Evolutionary conservation across 2,329 filamentous ascomycete genomes (phyloP).

Genomic region (Podosphaera xanthii): DNA sequence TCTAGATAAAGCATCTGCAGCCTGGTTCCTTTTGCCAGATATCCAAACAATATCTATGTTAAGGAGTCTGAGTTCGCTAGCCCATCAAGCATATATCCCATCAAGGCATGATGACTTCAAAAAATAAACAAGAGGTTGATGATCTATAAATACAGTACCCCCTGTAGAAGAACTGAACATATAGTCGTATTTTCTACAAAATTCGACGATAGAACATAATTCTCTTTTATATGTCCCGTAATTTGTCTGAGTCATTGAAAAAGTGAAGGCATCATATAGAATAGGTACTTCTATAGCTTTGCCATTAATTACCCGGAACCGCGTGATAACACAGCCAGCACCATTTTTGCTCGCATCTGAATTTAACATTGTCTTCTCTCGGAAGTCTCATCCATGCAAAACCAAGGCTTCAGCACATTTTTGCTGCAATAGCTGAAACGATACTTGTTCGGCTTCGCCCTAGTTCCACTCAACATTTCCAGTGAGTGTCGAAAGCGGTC

Average conservation of each 20-base stretch:
- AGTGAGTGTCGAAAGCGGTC: neutral
- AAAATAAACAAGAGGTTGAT: too few species aligned
- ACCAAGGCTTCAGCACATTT: neutral
- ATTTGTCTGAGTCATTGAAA: neutral
- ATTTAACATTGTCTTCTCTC: neutral
- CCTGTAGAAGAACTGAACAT: neutral
- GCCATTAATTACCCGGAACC: neutral
- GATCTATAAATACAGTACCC: neutral
- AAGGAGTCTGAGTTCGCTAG: neutral
- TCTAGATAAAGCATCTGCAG: neutral
- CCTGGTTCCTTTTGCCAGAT: neutral
- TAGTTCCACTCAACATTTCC: neutral
- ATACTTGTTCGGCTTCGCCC: neutral
- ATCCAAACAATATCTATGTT: constrained; percentile 1
- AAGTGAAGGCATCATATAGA: neutral
- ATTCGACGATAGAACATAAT: neutral
- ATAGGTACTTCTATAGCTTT: neutral
- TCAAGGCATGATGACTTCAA: too few species aligned
- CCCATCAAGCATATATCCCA: neutral
- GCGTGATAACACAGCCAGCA: neutral
- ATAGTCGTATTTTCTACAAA: neutral
- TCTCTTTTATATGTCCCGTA: neutral
- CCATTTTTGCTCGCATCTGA: neutral
- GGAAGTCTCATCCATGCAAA: neutral
- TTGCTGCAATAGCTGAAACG: neutral